phyloP scores from a whole-genome alignment of 208 protist genomes.

The Naegleria gruberi region DNA sequence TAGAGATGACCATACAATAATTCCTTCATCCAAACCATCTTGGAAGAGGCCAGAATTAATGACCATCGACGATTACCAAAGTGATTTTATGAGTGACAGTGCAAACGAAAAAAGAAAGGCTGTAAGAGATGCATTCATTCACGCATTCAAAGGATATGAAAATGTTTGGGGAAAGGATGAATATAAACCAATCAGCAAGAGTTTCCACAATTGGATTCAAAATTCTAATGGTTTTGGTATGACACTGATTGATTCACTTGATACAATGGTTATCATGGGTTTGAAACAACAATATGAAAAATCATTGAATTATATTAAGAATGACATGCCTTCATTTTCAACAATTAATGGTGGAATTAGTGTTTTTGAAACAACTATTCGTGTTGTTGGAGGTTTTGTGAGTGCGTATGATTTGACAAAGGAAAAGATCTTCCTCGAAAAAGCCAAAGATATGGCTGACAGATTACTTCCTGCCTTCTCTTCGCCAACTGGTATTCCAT shows the following conservation, averaged over 20 bases:
- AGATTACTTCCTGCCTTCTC: constrained; percentile 30
- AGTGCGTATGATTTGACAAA: constrained; percentile 55
- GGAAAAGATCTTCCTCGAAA: constrained; percentile 45
- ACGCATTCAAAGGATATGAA: constrained; percentile 51
- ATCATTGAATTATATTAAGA: constrained; percentile 42
- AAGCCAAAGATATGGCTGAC: constrained; percentile 42
- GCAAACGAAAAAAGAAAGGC: background rate
- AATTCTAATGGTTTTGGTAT: constrained; percentile 37
- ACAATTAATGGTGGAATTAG: constrained; percentile 30
- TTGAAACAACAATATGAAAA: constrained; percentile 53
- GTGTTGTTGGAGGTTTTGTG: constrained; percentile 59
- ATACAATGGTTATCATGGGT: constrained; percentile 64
- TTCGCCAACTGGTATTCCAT: background rate
- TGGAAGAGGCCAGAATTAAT: no score
- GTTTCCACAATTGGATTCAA: background rate
- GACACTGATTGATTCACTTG: constrained; percentile 68
- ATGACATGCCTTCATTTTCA: constrained; percentile 24
- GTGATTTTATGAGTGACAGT: background rate
- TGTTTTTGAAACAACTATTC: constrained; percentile 68
- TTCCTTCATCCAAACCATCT: no score
- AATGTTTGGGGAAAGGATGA: constrained; percentile 67
- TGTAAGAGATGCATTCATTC: constrained; percentile 27
- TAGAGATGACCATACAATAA: no score
- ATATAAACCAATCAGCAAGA: constrained; percentile 45
- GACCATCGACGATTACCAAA: background rate